These are phyloP conservation scores for Diaporthe sp. DNA, from an alignment of 2,329 filamentous ascomycete genomes.

Conservation along the genomic window DNA sequence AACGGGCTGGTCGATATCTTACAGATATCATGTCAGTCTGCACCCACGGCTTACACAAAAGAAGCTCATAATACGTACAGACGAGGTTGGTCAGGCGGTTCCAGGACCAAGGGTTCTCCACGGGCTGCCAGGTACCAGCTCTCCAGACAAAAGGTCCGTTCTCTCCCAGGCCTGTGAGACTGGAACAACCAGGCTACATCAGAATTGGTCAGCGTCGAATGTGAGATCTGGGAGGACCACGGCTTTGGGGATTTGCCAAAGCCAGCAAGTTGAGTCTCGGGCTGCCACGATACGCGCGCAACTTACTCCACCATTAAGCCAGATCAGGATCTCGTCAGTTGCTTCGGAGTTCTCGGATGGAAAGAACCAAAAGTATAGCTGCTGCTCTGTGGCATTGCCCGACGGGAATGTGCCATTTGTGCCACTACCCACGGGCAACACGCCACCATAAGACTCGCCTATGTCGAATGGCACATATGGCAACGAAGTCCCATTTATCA, in stretches of 20 bases:
- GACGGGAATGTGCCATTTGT: not conserved
- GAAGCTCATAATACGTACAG: not conserved
- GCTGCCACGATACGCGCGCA: too few species aligned
- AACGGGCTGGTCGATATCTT: slow-evolving; percentile 25
- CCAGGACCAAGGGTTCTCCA: slow-evolving; percentile 33
- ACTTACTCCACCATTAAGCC: slow-evolving; percentile 34
- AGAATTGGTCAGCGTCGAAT: not conserved
- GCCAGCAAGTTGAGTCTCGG: not conserved
- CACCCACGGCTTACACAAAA: too few species aligned
- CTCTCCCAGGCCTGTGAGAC: slow-evolving; percentile 30
- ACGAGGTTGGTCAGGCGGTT: slow-evolving; percentile 23
- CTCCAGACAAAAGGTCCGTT: slow-evolving; percentile 25
- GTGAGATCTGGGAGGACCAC: not conserved
- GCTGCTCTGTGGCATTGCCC: slow-evolving; percentile 7
- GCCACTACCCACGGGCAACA: slow-evolving; percentile 11
- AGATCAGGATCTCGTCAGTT: slow-evolving; percentile 31
- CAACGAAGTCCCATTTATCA: slow-evolving; percentile 21
- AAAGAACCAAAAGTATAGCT: slow-evolving; percentile 29
- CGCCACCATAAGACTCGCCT: slow-evolving; percentile 29
- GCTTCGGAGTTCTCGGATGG: slow-evolving; percentile 18
- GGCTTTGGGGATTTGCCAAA: not conserved
- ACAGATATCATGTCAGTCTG: not conserved
- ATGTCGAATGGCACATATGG: slow-evolving; percentile 34
- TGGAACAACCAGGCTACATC: slow-evolving; percentile 24
- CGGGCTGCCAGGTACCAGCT: slow-evolving; percentile 23